Percentiles rank a stretch among this genome's conserved stretches.
phyloP scores from a whole-genome alignment of 1,284 basidiomycete genomes.

The Sporisorium graminicola region DNA sequence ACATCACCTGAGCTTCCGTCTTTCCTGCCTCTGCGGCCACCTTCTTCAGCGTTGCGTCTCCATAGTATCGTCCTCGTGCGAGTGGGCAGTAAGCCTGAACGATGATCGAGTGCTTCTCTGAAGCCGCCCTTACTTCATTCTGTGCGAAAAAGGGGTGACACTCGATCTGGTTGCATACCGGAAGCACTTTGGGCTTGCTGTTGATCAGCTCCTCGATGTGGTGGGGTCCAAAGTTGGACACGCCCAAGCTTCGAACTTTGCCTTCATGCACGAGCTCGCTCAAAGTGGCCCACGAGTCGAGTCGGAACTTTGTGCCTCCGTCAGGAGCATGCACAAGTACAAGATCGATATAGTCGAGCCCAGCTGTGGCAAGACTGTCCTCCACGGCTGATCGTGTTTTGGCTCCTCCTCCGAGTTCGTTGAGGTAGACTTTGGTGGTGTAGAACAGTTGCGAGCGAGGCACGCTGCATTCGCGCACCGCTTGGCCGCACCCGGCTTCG shows the following conservation, averaged over 20 bases:
- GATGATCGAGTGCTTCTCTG: slow-evolving; percentile 78
- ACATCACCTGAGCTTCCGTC: slow-evolving; percentile 79
- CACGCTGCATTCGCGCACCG: slow-evolving; percentile 79
- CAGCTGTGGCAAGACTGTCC: slow-evolving; percentile 78
- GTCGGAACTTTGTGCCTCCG: slow-evolving; percentile 69
- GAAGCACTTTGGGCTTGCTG: slow-evolving; percentile 47
- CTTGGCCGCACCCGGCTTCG: slow-evolving; percentile 86
- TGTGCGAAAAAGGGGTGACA: slow-evolving; percentile 70
- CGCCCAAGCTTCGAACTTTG: slow-evolving; percentile 74
- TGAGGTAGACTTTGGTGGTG: slow-evolving; percentile 78
- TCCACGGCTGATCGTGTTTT: slow-evolving; percentile 71
- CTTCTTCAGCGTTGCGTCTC: slow-evolving; percentile 44
- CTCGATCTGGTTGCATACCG: slow-evolving; percentile 63
- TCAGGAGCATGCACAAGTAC: slow-evolving; percentile 59
- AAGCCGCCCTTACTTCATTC: slow-evolving; percentile 78
- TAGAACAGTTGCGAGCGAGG: slow-evolving; percentile 85
- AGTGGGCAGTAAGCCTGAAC: slow-evolving; percentile 87
- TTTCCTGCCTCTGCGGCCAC: slow-evolving; percentile 74
- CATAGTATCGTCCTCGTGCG: slow-evolving; percentile 77
- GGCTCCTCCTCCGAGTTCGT: slow-evolving; percentile 70
- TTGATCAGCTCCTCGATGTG: slow-evolving; percentile 54
- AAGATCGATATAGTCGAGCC: slow-evolving; percentile 77
- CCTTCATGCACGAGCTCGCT: slow-evolving; percentile 55
- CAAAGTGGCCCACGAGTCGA: slow-evolving; percentile 57
- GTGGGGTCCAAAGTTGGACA: slow-evolving; percentile 70